phyloP scores from a whole-genome alignment of 192 early-diverging fungal species.

The Piromyces finnis region DNA sequence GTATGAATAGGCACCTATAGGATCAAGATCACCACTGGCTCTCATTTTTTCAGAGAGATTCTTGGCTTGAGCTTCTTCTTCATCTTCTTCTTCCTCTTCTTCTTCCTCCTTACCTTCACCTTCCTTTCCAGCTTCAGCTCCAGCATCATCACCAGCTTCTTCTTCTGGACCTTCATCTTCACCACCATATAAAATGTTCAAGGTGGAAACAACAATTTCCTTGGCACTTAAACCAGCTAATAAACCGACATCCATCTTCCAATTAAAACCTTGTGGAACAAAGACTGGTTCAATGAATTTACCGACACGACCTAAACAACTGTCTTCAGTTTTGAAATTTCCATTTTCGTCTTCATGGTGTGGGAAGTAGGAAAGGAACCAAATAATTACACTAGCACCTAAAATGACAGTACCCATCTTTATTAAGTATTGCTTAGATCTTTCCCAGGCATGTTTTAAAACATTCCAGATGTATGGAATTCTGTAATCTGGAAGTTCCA shows the following conservation, averaged over 20 bases:
- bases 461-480: neutral
- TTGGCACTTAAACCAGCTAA: neutral
- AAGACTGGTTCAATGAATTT: neutral
- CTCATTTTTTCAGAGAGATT: neutral
- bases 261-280: neutral
- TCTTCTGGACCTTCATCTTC: neutral
- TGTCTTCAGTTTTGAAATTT: neutral
- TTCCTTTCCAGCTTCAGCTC: neutral
- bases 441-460: neutral
- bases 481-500: neutral
- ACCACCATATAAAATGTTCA: neutral
- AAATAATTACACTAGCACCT: neutral
- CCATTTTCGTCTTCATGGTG: neutral
- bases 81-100: neutral
- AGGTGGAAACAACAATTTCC: neutral
- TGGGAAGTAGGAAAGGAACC: neutral
- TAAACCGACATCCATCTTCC: neutral
- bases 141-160: too few species aligned
- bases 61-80: too few species aligned
- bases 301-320: neutral
- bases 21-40: neutral
- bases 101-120: too few species aligned
- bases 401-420: neutral
- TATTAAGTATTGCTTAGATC: neutral
- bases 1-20: neutral